Base-by-base conservation (phyloP, 345 rosid genomes). In the Aegle marmelos region DNA sequence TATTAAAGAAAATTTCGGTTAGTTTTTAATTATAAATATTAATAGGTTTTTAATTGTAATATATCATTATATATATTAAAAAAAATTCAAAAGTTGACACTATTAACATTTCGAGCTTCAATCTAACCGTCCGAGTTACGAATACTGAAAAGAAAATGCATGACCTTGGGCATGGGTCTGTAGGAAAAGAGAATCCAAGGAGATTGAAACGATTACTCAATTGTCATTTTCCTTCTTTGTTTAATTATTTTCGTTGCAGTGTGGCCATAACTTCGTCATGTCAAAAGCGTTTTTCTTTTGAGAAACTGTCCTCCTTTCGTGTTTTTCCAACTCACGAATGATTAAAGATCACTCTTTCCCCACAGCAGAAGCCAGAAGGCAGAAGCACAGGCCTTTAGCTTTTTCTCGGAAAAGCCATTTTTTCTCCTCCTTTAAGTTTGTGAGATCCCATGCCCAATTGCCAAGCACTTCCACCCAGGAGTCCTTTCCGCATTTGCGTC, bases 141-240 rank as follows among this genome's bases (percentile, higher is more conserved):
- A 16, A 19, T 2, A 17, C 17, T 53, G 4, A 30, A 1, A 28
- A 28, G 8, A 30, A 21, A 3, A 22, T 54, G 30, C 6, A 41
- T 11, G 48, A 30, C 22, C 11, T 8, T 27, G 70, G 31, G 78
- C 31, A 0, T 39, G 48, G 53, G 14, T 13, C 28, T 45, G 9
- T 61, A 63, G 34, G 41, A 6, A 56, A 72, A 48, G 74, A 22
- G 78, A 75, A 75, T 75, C 70, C 78, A 50, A 75, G 39, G 78
- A 31, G 48, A 72, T 72, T 72, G 36, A 19, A 33, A 19, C 48
- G 30, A 8, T 50, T 50, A 17, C 25, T 50, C 36, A 22, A 67
- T 48, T 45, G 34, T 16, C 31, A 25, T 37, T 22, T 9, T 66
- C 7, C 2, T 57, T 61, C 3, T 13, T 61, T 28, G 14, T 65